A percentile compares a stretch with the other conserved stretches of the same genome.
Conservation (phyloP, 768 basidiomycete species). For the Candolleomyces eurysporus region DNA sequence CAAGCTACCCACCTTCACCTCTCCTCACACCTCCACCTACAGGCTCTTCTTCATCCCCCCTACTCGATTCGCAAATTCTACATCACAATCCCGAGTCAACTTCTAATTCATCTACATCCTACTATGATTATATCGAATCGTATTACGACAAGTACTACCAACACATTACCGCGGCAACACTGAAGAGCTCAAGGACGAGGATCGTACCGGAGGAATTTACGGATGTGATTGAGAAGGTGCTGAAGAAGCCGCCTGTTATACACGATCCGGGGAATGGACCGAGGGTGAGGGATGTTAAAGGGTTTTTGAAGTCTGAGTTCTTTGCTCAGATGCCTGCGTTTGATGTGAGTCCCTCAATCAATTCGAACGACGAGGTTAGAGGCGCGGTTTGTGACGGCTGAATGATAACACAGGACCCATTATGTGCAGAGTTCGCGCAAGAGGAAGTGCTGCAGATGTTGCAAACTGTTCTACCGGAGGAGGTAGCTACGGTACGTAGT, state of each 20-base stretch:
- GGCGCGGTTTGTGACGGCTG: neutral
- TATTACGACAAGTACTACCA: neutral
- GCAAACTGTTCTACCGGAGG: conserved; percentile 63
- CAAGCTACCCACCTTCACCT: conserved; percentile 5
- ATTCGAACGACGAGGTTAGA: too few relatives aligned
- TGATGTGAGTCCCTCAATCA: too few relatives aligned
- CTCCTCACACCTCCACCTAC: neutral
- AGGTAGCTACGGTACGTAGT: conserved; percentile 61
- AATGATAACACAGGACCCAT: conserved; percentile 38
- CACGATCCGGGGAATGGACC: conserved; percentile 79
- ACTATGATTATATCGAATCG: neutral
- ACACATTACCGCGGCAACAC: neutral
- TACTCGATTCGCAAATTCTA: too few relatives aligned
- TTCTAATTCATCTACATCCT: neutral
- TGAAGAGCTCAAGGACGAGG: conserved; percentile 1
- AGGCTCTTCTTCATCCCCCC: neutral
- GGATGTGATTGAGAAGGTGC: conserved; percentile 16
- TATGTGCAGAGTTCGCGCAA: conserved; percentile 78
- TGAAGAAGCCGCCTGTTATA: conserved; percentile 54
- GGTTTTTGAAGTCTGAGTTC: conserved; percentile 60
- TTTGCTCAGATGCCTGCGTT: conserved; percentile 66
- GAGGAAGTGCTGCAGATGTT: conserved; percentile 76
- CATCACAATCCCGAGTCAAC: neutral
- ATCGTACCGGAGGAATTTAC: conserved; percentile 5
- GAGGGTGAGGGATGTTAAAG: conserved; percentile 63